phyloP scores from a whole-genome alignment of 331 rosid genomes.

The Saraca asoca region DNA sequence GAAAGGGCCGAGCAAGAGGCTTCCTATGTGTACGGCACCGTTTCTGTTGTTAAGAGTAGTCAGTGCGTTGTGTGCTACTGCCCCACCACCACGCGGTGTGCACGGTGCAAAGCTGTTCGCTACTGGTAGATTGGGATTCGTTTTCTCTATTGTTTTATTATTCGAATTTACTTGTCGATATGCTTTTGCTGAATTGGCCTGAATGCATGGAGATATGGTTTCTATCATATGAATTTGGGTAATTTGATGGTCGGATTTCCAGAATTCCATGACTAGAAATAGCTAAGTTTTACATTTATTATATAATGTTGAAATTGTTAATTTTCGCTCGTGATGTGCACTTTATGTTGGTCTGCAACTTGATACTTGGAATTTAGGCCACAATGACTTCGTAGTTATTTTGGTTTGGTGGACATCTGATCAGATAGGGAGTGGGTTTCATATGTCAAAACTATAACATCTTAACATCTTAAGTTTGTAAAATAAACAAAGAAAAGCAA shows the following conservation, averaged over 20 bases:
- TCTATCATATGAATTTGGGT: conserved; percentile 9
- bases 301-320: conserved; percentile 3
- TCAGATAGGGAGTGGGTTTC: not conserved
- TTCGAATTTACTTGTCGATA: conserved; percentile 6
- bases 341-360: not conserved
- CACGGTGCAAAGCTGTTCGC: conserved; percentile 84
- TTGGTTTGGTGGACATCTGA: too few relatives aligned
- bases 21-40: conserved; percentile 35
- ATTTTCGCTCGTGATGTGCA: conserved; percentile 20
- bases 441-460: not conserved
- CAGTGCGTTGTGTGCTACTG: conserved; percentile 74
- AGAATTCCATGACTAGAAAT: not conserved
- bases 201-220: not conserved
- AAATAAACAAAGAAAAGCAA: not conserved
- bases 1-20: conserved; percentile 81
- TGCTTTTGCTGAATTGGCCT: not conserved
- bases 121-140: conserved; percentile 62
- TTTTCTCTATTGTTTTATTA: not conserved
- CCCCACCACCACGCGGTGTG: conserved; percentile 77
- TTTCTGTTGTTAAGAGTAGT: conserved; percentile 29
- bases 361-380: not conserved
- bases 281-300: not conserved
- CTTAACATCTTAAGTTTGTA: conserved; percentile 7
- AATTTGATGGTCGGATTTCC: not conserved
- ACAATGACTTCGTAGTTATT: too few relatives aligned